Percentiles rank a stretch among this genome's conserved stretches.
Evolutionary conservation across 2,329 filamentous ascomycete genomes (phyloP).

Genomic region (Plenodomus lindquistii): DNA sequence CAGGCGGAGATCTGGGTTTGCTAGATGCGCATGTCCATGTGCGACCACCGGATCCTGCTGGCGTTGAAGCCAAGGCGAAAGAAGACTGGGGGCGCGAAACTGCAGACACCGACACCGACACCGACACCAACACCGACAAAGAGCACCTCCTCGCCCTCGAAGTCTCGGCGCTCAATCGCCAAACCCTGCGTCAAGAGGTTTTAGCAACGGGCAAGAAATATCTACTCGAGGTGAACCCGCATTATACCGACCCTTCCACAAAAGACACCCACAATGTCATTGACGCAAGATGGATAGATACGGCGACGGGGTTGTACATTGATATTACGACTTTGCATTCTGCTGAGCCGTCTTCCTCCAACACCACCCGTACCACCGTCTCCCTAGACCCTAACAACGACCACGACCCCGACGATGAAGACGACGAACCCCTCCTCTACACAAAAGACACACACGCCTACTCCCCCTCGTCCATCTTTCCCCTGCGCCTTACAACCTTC

Average conservation of each 20-base stretch:
- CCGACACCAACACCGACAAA: too few relatives aligned
- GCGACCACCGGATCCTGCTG: too few relatives aligned
- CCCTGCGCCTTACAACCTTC: conserved; percentile 58
- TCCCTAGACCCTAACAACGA: not conserved
- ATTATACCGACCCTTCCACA: conserved; percentile 52
- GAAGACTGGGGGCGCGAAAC: conserved; percentile 9
- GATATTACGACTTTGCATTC: conserved; percentile 62
- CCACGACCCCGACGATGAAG: conserved; percentile 4
- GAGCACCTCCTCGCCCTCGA: not conserved
- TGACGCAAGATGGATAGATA: conserved; percentile 66
- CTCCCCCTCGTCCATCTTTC: conserved; percentile 59
- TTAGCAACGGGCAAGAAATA: conserved; percentile 45
- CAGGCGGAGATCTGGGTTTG: conserved; percentile 15
- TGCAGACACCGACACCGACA: too few relatives aligned
- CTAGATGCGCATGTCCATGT: too few relatives aligned
- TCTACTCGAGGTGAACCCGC: conserved; percentile 63
- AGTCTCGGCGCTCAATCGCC: not conserved
- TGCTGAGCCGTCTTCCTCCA: conserved; percentile 45
- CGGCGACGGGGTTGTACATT: conserved; percentile 61
- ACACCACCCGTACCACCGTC: not conserved
- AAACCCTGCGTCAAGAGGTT: conserved; percentile 12
- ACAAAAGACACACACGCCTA: conserved; percentile 63
- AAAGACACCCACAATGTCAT: conserved; percentile 59
- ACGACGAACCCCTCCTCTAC: conserved; percentile 11
- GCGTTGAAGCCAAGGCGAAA: not conserved